Percentiles rank a stretch among this genome's conserved stretches.
Evolutionary conservation across 805 yeast genomes (phyloP).

Genomic region (Torulaspora microellipsoides): DNA sequence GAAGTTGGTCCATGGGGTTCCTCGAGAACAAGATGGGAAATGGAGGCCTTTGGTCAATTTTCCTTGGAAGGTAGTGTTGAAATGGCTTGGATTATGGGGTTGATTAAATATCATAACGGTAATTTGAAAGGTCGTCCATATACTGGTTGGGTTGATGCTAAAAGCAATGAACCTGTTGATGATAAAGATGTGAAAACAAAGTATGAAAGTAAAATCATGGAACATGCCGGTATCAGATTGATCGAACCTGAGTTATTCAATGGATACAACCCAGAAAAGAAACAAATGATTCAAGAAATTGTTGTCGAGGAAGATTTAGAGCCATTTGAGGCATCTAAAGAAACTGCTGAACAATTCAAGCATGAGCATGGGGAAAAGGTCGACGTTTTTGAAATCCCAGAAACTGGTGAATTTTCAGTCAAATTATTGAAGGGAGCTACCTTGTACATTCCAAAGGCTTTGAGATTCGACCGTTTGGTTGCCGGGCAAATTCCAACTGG

Average conservation of each 20-base stretch:
- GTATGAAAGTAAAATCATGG: conserved; percentile 84
- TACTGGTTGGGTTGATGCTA: conserved; percentile 97
- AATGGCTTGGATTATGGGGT: conserved; percentile 99
- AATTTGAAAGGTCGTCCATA: conserved; percentile 58
- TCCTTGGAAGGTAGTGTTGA: conserved; percentile 97
- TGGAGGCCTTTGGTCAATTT: conserved; percentile 93
- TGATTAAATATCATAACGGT: conserved; percentile 93
- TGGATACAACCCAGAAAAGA: conserved; percentile 93
- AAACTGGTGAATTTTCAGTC: conserved; percentile 88
- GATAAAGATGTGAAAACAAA: conserved; percentile 90
- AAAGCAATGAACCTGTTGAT: conserved; percentile 87
- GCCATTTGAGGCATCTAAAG: conserved; percentile 91
- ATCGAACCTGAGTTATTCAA: conserved; percentile 92
- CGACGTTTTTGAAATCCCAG: conserved; percentile 84
- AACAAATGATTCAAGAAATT: conserved; percentile 90
- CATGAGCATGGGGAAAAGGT: conserved; percentile 91
- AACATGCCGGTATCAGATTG: conserved; percentile 94
- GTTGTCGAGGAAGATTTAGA: conserved; percentile 95
- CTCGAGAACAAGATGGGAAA: conserved; percentile 98
- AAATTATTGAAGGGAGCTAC: conserved; percentile 89
- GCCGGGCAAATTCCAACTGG: conserved; percentile 93
- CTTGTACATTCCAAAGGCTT: conserved; percentile 77
- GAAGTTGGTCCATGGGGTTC: conserved; percentile 99
- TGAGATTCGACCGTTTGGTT: conserved; percentile 63
- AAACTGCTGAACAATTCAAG: conserved; percentile 92